Evolutionary conservation across 345 rosid species (phyloP), one percentile per base, ranked within the genome.

Genomic region (Heritiera littoralis): DNA sequence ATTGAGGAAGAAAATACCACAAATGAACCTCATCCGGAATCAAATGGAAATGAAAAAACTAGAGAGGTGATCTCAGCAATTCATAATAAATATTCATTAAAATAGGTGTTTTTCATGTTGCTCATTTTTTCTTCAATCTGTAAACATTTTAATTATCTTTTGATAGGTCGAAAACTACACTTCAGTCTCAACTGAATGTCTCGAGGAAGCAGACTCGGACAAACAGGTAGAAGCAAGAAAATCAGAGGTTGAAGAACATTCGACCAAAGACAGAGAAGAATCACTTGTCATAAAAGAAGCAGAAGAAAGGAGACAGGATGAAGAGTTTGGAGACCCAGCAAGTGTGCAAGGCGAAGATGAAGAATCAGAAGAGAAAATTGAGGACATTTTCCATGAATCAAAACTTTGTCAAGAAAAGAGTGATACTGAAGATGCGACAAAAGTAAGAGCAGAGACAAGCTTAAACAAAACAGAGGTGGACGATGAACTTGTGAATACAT

Each of bases 201-300:
- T 13, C 40, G 28, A 70, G 69, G 83, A 18, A 74, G 74, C 66
- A 72, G 83, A 82, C 20, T 78, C 68, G 17, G 76, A 46, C n/a
- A 40, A 49, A 49, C 74, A 48, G 23, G 38, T 14, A 28, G 58
- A 70, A 28, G 41, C 13, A 2, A 43, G 52, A 28, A 48, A 7
- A 38, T 49, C 35, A 18, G 41, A 23, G 59, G 55, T 80, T 54
- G 82, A 65, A 80, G 85, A 77, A 17, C 69, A 77, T 65, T 49
- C 79, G 79, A 45, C 64, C 67, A 59, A 18, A 63, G 76, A 81
- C 30, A 48, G 71, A 61, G 83, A 86, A 51, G 56, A 59, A 74
- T 73, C 60, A 51, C 58, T 13, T 18, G 64, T 72, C 55, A 20
- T 17, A 20, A 23, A 51, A 59, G 76, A 79, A 75, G 51, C 75